Evolutionary conservation across 2,329 filamentous ascomycete species (phyloP), one percentile per base, ranked within the genome.

Genomic region (Xylaria sp.): DNA sequence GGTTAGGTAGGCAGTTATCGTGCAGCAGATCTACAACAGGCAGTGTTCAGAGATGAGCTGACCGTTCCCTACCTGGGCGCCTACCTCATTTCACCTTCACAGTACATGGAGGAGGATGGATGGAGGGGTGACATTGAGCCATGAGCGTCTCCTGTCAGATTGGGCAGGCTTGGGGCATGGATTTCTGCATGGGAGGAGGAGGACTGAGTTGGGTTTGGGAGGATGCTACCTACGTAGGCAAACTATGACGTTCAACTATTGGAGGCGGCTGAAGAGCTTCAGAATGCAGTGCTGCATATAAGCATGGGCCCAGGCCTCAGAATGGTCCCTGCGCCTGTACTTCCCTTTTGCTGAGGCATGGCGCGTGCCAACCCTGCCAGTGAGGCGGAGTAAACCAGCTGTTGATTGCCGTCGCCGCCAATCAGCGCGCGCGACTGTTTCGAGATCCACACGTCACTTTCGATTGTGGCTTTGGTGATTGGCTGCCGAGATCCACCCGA

Each of bases 231-330:
- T 55, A 42, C n/a, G 36, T 55, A 20, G 20, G 36, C 22, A 2
- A 50, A 15, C 38, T 58, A 54, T 60, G 67, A 68, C 63, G 68
- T 68, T 65, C 63, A 56, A 50, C n/a, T 61, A 68, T 69, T 71
- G 67, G 69, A 71, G 62, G 69, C 69, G 69, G 69, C 69, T 71
- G 69, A 71, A 67, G 55, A 60, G 58, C 58, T 47, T 66, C 50
- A 38, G 51, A 33, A 61, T 44, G 60, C 42, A 61, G 47, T 47
- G 60, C 36, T 65, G 61, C 63, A 67, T 55, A 57, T 51, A 51
- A 33, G 49, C 49, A 17, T 65, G 54, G 53, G 42, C 59, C 50
- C 42, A 38, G 56, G 45, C 60, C 60, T 51, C 27, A 45, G 29
- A 31, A 47, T 55, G 56, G 55, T 53, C 56, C 59, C 42, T 65